phyloP scores from a whole-genome alignment of 495 filamentous ascomycete species.

The Cercophora sp. region DNA sequence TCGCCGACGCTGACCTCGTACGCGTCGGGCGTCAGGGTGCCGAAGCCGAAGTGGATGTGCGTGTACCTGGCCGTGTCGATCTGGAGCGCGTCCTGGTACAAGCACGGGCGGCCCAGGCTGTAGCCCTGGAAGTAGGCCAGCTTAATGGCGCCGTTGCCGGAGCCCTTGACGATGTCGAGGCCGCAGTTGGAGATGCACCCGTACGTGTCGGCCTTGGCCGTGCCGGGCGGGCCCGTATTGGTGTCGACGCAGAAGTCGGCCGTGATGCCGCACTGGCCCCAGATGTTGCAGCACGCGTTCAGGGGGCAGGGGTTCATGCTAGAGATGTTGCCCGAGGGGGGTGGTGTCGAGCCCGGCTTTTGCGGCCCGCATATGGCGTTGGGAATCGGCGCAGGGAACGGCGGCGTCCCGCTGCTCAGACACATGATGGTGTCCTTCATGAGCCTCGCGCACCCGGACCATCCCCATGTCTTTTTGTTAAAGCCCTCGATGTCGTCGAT shows the following conservation, averaged over 20 bases:
- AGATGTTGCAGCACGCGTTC: slow-evolving; percentile 34
- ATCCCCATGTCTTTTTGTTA: slow-evolving; percentile 51
- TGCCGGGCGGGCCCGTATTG: slow-evolving; percentile 38
- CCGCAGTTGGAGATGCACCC: slow-evolving; percentile 51
- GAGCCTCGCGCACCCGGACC: slow-evolving; percentile 42
- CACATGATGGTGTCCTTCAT: slow-evolving; percentile 34
- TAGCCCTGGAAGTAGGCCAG: slow-evolving; percentile 30
- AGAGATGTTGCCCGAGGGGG: slow-evolving; percentile 13
- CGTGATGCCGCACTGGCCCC: slow-evolving; percentile 49
- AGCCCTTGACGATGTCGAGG: slow-evolving; percentile 26
- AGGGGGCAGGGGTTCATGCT: slow-evolving; percentile 33
- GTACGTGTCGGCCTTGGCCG: slow-evolving; percentile 25
- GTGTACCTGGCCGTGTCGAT: slow-evolving; percentile 26
- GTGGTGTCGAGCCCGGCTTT: slow-evolving; percentile 29
- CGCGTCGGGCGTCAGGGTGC: slow-evolving; percentile 9
- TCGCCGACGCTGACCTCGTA: slow-evolving; percentile 12
- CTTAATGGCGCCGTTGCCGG: slow-evolving; percentile 2
- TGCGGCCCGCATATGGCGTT: slow-evolving; percentile 46
- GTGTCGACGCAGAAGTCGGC: slow-evolving; percentile 42
- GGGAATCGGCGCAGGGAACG: slow-evolving; percentile 38
- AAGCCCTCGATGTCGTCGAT: slow-evolving; percentile 30
- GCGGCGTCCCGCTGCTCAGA: slow-evolving; percentile 42
- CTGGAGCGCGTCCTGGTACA: slow-evolving; percentile 16
- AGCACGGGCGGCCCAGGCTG: slow-evolving; percentile 19
- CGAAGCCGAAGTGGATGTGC: slow-evolving; percentile 29